Evolutionary conservation across 1,284 basidiomycete species (phyloP).

Genomic region (Cutaneotrichosporon arboriforme): DNA sequence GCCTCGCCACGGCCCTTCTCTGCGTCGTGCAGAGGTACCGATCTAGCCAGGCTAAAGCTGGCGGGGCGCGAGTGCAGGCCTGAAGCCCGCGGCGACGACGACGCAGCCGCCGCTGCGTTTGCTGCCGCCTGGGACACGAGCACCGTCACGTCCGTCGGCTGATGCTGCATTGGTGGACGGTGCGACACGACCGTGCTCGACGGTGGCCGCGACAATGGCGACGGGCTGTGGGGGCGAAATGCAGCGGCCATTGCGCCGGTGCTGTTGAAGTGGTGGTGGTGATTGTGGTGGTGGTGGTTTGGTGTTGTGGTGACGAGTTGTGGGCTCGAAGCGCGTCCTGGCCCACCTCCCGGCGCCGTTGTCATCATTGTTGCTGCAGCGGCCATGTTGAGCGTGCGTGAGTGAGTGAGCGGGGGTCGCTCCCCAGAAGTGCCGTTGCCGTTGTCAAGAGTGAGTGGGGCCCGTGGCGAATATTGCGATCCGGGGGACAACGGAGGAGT

Average conservation of each 20-base stretch:
- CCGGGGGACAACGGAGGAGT: too few species aligned
- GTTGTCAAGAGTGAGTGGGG: too few species aligned
- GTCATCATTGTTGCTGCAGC: neutral
- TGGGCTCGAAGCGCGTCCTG: neutral
- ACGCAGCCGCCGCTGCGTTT: neutral
- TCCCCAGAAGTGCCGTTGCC: too few species aligned
- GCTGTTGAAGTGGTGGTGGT: too few species aligned
- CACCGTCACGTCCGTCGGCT: neutral
- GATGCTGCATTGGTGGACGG: neutral
- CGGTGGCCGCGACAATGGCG: too few species aligned
- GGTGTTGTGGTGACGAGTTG: neutral
- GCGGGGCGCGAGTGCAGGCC: neutral
- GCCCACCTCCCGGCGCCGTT: neutral
- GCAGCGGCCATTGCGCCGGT: too few species aligned
- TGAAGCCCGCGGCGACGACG: neutral
- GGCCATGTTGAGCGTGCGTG: neutral
- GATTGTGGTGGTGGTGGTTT: neutral
- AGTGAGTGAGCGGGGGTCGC: neutral
- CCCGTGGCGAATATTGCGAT: too few species aligned
- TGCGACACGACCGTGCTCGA: neutral
- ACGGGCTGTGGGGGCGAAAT: too few species aligned
- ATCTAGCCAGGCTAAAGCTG: neutral
- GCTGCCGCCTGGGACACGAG: neutral
- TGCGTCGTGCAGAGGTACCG: neutral
- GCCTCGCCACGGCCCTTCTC: constrained; percentile 3